A percentile compares a stretch with the other conserved stretches of the same genome.
phyloP scores from a whole-genome alignment of 1,284 basidiomycete species.

The Heterobasidion occidentale region DNA sequence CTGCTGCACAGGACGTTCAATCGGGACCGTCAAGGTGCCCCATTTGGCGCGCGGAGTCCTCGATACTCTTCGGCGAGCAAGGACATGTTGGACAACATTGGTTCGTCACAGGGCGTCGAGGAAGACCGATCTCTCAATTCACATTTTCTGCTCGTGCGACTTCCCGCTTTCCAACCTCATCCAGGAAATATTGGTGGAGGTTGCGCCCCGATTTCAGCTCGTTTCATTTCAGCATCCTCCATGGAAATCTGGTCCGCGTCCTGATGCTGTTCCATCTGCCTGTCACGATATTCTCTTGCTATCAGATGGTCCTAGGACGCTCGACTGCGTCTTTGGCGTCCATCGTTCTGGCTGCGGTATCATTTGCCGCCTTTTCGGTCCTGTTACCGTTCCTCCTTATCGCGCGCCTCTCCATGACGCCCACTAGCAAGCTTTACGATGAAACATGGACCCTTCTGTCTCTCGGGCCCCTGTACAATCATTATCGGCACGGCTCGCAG shows the following conservation, averaged over 20 bases:
- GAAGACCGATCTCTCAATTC: constrained; percentile 51
- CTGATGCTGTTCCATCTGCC: constrained; percentile 92
- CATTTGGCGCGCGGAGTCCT: constrained; percentile 44
- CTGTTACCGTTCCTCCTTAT: constrained; percentile 72
- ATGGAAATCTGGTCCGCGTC: constrained; percentile 87
- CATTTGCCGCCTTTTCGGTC: constrained; percentile 76
- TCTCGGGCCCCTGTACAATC: constrained; percentile 92
- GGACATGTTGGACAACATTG: constrained; percentile 37
- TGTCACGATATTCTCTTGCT: constrained; percentile 85
- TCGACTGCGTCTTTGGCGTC: constrained; percentile 45
- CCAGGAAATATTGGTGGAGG: constrained; percentile 39
- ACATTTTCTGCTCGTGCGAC: constrained; percentile 27
- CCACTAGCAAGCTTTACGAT: constrained; percentile 89
- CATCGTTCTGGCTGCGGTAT: constrained; percentile 65
- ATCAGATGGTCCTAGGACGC: constrained; percentile 66
- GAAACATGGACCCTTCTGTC: constrained; percentile 88
- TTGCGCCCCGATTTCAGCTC: constrained; percentile 58
- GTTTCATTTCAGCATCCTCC: constrained; percentile 70
- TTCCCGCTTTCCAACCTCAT: constrained; percentile 19
- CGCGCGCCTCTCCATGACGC: constrained; percentile 68
- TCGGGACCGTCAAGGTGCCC: constrained; percentile 17
- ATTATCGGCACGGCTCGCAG: constrained; percentile 88
- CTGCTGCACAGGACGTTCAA: constrained; percentile 25
- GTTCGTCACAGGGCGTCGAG: constrained; percentile 25
- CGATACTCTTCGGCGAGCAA: constrained; percentile 41